Evolutionary conservation across 441 rosid genomes (phyloP), one percentile per base, ranked within the genome.

Genomic region (Biscutella laevigata): DNA sequence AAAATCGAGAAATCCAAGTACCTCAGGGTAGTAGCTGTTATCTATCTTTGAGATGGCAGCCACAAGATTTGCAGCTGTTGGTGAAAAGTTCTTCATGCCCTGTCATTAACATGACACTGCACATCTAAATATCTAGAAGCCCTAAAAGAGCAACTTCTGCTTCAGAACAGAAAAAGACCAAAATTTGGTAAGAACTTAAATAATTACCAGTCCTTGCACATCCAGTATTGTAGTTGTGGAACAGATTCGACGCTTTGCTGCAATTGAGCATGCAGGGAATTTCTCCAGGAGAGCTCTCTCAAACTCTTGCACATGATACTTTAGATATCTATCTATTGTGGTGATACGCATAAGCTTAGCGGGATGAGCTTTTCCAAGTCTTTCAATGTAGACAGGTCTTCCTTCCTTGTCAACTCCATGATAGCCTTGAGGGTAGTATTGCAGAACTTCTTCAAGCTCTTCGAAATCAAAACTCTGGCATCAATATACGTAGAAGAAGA

Each of bases 341-440:
- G 94, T 92, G 61, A 92, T 86, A 43, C 70, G 83, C 96, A 92
- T 84, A 54, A 92, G 80, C 76, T 69, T 82, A 64, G 76, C 47
- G 2, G 96, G 98, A 71, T 84, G 89, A 51, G 96, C 88, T 78
- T 84, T 81, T 47, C 98, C 98, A 61, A 92, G 96, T 71, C 77
- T 74, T 75, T 92, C 98, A 44, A 92, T 86, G 68, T 92, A 92
- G 57, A 92, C 75, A 22, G 98, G 98, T 39, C 96, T 77, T 41
- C 98, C 98, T 69, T 88, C 96, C 75, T 76, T 92, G 67, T 92
- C 98, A 57, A 86, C 91, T 52, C 98, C 96, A 61, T 91, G 98
- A 71, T 88, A 88, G 27, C 95, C 96, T 47, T 88, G 95, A 38
- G 98, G 96, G 54, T 92, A 92, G 70, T 79, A 77, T 62, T 81